Percentiles rank a stretch among this genome's conserved stretches.
Evolutionary conservation across 2,329 filamentous ascomycete genomes (phyloP).

Genomic region (Metarhizium anisopliae): DNA sequence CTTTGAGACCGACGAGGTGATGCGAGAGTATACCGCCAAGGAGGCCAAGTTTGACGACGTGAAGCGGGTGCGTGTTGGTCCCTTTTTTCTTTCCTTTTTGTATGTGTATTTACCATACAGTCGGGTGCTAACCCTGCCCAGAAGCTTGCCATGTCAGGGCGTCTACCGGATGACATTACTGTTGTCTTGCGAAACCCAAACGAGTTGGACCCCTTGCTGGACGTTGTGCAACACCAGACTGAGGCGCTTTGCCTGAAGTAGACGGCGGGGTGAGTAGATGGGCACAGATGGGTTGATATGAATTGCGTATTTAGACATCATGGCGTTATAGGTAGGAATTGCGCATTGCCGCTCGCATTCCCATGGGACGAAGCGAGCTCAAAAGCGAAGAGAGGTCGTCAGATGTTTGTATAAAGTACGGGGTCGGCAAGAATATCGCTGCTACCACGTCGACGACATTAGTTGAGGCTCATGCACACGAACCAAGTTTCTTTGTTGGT

Average conservation of each 20-base stretch:
- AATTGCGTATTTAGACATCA: neutral
- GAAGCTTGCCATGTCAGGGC: constrained; percentile 40
- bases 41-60: constrained; percentile 75
- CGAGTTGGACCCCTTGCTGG: constrained; percentile 58
- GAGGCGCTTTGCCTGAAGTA: constrained; percentile 35
- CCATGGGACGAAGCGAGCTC: neutral
- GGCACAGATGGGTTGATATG: neutral
- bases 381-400: neutral
- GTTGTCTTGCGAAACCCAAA: constrained; percentile 74
- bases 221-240: constrained; percentile 57
- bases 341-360: neutral
- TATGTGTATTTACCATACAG: neutral
- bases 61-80: constrained; percentile 46
- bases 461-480: no score
- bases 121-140: constrained; percentile 15
- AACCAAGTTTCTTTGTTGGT: no score
- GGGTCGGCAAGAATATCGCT: neutral
- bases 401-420: neutral
- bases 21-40: constrained; percentile 83
- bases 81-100: constrained; percentile 3
- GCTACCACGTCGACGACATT: neutral
- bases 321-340: constrained; percentile 1
- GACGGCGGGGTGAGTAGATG: neutral
- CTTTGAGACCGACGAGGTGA: constrained; percentile 68
- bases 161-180: constrained; percentile 62